Percentiles rank a stretch among this genome's conserved stretches.
phyloP scores from a whole-genome alignment of 306 rosid genomes.

The Vicia faba region DNA sequence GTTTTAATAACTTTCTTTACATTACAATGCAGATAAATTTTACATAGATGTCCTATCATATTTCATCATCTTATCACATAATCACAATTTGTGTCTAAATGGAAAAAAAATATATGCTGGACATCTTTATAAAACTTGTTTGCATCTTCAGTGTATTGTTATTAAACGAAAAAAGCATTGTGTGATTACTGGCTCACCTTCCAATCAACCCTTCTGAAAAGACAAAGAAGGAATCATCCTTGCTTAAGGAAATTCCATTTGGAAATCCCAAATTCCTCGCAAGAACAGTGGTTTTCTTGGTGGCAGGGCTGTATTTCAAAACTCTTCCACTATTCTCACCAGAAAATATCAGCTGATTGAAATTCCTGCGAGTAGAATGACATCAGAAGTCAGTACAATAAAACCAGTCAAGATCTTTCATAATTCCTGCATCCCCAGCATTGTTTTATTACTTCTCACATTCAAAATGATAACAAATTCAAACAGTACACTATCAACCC shows the following conservation, averaged over 20 bases:
- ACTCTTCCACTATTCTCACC: slow-evolving; percentile 71
- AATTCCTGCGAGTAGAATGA: slow-evolving; percentile 60
- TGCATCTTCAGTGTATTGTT: neutral
- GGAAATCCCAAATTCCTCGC: slow-evolving; percentile 66
- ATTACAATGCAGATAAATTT: neutral
- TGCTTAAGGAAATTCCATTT: slow-evolving; percentile 86
- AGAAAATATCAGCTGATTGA: slow-evolving; percentile 67
- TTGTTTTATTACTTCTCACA: neutral
- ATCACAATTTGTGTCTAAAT: too few species aligned
- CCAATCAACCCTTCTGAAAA: slow-evolving; percentile 65
- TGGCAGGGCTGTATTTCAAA: slow-evolving; percentile 68
- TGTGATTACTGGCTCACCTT: slow-evolving; percentile 48
- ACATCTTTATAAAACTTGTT: neutral
- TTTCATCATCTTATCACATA: neutral
- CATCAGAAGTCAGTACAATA: slow-evolving; percentile 35
- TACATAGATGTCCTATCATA: neutral
- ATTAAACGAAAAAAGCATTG: neutral
- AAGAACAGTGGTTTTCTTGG: slow-evolving; percentile 75
- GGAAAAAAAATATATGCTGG: too few species aligned
- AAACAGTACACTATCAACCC: slow-evolving; percentile 12
- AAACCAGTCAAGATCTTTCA: neutral
- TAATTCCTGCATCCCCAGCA: neutral
- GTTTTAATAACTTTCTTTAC: neutral
- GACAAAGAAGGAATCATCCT: slow-evolving; percentile 77
- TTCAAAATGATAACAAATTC: slow-evolving; percentile 28